Percentiles rank a stretch among this genome's conserved stretches.
These are phyloP conservation scores for Malus hybrid DNA, from an alignment of 331 rosid genomes.

Conservation along the genomic window DNA sequence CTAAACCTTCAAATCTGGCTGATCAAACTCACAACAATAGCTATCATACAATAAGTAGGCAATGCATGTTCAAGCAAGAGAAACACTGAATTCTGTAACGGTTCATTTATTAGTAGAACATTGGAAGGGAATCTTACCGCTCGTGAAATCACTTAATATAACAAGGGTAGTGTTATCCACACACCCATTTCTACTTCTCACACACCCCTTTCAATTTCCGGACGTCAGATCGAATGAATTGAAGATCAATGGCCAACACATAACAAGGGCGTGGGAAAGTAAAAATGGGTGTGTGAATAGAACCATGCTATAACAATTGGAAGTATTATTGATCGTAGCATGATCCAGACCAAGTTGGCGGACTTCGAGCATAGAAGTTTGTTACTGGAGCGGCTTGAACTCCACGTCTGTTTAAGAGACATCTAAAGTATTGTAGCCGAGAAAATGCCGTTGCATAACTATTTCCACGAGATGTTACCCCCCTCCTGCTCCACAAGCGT, in stretches of 20 bases:
- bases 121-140: not conserved
- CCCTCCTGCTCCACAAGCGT: slow-evolving; percentile 77
- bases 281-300: too few relatives aligned
- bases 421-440: slow-evolving; percentile 77
- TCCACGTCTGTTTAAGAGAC: slow-evolving; percentile 73
- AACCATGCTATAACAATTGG: not conserved
- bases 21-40: not conserved
- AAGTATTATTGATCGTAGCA: slow-evolving; percentile 56
- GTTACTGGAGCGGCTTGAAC: slow-evolving; percentile 83
- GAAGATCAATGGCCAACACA: too few relatives aligned
- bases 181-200: too few relatives aligned
- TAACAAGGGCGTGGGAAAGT: too few relatives aligned
- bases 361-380: slow-evolving; percentile 47
- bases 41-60: not conserved
- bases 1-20: not conserved
- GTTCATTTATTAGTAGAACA: not conserved
- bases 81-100: not conserved
- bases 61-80: not conserved
- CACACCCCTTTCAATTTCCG: too few relatives aligned
- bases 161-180: not conserved
- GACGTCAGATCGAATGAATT: too few relatives aligned
- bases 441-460: slow-evolving; percentile 32
- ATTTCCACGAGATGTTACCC: slow-evolving; percentile 23
- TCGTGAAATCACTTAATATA: not conserved
- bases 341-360: slow-evolving; percentile 80